Base-by-base conservation (phyloP, 352 stramenopile genomes). In the Albugo candida region DNA sequence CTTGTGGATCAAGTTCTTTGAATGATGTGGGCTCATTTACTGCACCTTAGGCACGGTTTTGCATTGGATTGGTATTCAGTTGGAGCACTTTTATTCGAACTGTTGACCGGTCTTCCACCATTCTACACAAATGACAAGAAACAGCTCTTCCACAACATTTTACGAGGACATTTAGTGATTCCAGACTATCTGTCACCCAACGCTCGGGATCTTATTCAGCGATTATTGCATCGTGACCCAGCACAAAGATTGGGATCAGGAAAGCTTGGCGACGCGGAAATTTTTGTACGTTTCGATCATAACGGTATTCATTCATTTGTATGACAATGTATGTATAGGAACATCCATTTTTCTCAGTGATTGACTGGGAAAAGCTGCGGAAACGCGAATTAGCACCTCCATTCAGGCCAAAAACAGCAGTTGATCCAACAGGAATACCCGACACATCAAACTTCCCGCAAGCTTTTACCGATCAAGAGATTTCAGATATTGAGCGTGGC, bases 51-150 rank as follows among this genome's bases (percentile, higher is more conserved):
- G 11, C 74, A 91, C 47, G 77, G 77, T 17, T 86, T 86, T 47
- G 72, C 77, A 10, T 48, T 91, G 48, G 77, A 91, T 62, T 91
- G 77, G 77, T 91, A 86, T 48, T 83, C 70, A 13, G 72, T 91
- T 5, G 77, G 77, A 41, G 74, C 74, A 0, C 53, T 89, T 38
- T 53, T 83, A 14, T 86, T 85, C 52, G 76, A 89, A 59, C 41
- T 89, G 38, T 59, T 89, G 12, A 89, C 76, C n/a, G 73, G 76
- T 20, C 60, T 86, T 5, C 73, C 76, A n/a, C 76, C 76, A 35
- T 89, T 85, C 53, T 89, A 86, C 63, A 85, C 72, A 49, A 87
- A 87, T 56, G 74, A 87, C 56, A 85, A 87, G 64, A 87, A 91
- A 51, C 74, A 87, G 51, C 55, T 91, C n/a, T 91, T 91, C 58